phyloP scores from a whole-genome alignment of 2,329 filamentous ascomycete species.

The Calonectria honghensis region DNA sequence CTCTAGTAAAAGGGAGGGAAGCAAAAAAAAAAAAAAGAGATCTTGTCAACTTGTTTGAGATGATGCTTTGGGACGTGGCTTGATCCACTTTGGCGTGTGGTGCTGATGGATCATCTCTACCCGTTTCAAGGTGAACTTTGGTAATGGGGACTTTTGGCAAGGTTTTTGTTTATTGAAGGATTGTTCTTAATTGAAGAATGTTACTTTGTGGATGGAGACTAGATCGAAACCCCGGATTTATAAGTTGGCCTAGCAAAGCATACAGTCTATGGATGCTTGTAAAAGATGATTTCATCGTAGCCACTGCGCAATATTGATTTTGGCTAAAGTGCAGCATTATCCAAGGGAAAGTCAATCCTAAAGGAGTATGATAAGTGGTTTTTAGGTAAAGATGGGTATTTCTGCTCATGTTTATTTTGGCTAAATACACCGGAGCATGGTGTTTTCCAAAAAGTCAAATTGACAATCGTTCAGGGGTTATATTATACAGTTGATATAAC shows the following conservation, averaged over 20 bases:
- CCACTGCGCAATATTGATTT: not conserved
- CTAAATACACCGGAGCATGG: too few relatives aligned
- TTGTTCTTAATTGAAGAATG: not conserved
- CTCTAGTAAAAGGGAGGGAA: not conserved
- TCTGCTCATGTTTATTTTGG: not conserved
- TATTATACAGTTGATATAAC: not conserved
- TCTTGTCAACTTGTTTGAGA: not conserved
- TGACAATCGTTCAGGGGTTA: not conserved
- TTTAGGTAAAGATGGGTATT: not conserved
- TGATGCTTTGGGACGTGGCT: slow-evolving; percentile 1
- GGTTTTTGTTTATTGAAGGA: not conserved
- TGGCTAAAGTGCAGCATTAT: not conserved
- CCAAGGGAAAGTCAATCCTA: not conserved
- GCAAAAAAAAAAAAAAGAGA: not conserved
- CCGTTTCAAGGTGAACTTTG: not conserved
- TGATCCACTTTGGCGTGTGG: slow-evolving; percentile 1
- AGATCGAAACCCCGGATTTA: not conserved
- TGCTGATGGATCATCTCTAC: not conserved
- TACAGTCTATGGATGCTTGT: not conserved
- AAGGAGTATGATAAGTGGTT: not conserved
- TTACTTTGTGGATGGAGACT: not conserved
- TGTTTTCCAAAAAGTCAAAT: too few relatives aligned
- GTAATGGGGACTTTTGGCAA: not conserved
- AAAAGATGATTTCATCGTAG: not conserved
- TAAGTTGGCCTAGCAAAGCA: too few relatives aligned